These are phyloP conservation scores for Allium cepa DNA, from an alignment of 106 monocot species.

Conservation along the genomic window DNA sequence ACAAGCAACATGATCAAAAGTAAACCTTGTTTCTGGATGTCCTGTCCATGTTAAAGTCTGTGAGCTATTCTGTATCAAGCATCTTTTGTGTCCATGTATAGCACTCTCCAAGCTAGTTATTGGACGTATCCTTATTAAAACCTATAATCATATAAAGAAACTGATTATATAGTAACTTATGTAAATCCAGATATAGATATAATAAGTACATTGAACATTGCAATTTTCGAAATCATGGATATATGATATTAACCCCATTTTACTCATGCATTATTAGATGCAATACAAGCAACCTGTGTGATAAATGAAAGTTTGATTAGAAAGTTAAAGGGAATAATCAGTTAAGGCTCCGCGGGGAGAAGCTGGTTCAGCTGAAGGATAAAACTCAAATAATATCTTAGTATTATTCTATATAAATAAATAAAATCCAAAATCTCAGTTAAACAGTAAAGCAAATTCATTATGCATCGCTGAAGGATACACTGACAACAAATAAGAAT, in stretches of 20 bases:
- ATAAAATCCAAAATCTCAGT: background rate
- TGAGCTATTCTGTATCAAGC: constrained; percentile 62
- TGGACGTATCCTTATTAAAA: constrained; percentile 58
- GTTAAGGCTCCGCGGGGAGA: no score
- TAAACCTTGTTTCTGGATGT: constrained; percentile 55
- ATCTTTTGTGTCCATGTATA: constrained; percentile 32
- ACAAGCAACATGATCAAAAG: constrained; percentile 67
- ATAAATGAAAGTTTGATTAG: background rate
- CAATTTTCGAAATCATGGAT: background rate
- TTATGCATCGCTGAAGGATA: background rate
- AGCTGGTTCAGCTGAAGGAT: no score
- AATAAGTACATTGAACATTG: background rate
- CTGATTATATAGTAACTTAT: background rate
- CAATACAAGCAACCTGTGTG: background rate
- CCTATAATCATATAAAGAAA: constrained; percentile 18
- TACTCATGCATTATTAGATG: background rate
- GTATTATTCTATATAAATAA: no score
- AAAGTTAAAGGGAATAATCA: background rate
- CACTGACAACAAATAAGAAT: background rate
- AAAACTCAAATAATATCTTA: no score
- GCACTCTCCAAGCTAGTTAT: constrained; percentile 24
- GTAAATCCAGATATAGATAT: background rate
- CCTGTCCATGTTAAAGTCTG: constrained; percentile 52
- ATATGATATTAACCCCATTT: background rate
- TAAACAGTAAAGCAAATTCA: background rate